phyloP scores from a whole-genome alignment of 2,329 filamentous ascomycete species.

The Clarireedia paspali region DNA sequence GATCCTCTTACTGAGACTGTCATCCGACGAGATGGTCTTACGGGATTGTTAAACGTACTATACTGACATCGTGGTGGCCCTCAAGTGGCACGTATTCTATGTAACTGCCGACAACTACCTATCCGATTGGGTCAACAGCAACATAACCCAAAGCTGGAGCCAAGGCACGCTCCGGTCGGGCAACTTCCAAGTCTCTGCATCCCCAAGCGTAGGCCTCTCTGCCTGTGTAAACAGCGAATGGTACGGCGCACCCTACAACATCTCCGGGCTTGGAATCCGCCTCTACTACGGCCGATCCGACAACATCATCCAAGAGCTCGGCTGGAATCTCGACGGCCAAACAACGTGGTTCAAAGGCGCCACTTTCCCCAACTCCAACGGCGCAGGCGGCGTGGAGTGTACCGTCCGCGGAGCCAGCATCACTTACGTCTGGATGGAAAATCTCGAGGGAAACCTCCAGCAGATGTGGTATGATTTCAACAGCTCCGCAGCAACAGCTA shows the following conservation, averaged over 20 bases:
- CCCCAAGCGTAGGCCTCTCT: neutral
- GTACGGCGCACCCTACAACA: neutral
- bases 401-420: neutral
- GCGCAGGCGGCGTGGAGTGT: neutral
- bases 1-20: too few relatives aligned
- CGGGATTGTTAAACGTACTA: neutral
- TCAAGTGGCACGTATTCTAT: constrained; percentile 2
- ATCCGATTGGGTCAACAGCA: constrained; percentile 1
- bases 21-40: too few relatives aligned
- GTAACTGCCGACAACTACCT: neutral
- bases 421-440: constrained; percentile 1
- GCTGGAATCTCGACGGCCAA: constrained; percentile 3
- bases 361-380: neutral
- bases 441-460: neutral
- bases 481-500: neutral
- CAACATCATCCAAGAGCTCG: neutral
- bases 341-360: neutral
- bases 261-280: neutral
- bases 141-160: constrained; percentile 1
- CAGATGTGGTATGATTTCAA: constrained; percentile 1
- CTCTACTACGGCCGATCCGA: neutral
- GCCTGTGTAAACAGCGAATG: neutral
- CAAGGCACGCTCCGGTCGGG: neutral
- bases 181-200: neutral
- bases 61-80: neutral